Evolutionary conservation across 371 early-diverging fungal species (phyloP), one percentile per base, ranked within the genome.

Genomic region (Lichtheimia corymbifera): DNA sequence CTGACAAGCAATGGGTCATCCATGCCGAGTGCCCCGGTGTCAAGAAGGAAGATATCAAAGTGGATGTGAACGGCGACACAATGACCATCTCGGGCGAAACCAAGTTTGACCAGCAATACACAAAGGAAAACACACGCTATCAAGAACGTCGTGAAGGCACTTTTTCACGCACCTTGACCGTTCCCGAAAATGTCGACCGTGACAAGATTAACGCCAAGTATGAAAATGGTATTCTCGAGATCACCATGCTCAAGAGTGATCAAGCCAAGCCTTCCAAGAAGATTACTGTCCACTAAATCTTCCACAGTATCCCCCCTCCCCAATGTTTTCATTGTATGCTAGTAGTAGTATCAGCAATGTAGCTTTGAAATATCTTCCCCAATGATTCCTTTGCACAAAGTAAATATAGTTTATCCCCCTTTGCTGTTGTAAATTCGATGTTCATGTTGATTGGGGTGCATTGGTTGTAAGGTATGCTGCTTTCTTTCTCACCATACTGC

Each of bases 131-230:
- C 45, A 56, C 69, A 7, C 82, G 66, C 44, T 67, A 73, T 41
- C 47, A 73, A 53, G 87, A 86, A 56, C 76, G 88, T n/a, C 71
- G 68, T 57, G 70, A 55, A 54, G 86, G 87, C n/a, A 65, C 55
- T 18, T 87, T 75, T 70, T 59, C 62, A 18, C 82, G 88, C 25
- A 65, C 73, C 24, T 61, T 88, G 40, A 66, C 77, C 6, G 56
- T 88, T 17, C 88, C 87, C 4, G 70, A 64, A 13, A 64, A 70
- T 47, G 74, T 78, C 25, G 71, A 79, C 13, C 50, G 64, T 42
- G 80, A 81, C n/a, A 69, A 75, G 14, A 76, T 81, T 44, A 61
- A 72, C n/a, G 87, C 86, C 62, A 79, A 76, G 40, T 83, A 77
- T 61, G 62, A 83, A 5, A 64, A 87, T 49, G 88, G 88, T 14